phyloP scores from a whole-genome alignment of 345 rosid species.

The Eucalyptus sp. region DNA sequence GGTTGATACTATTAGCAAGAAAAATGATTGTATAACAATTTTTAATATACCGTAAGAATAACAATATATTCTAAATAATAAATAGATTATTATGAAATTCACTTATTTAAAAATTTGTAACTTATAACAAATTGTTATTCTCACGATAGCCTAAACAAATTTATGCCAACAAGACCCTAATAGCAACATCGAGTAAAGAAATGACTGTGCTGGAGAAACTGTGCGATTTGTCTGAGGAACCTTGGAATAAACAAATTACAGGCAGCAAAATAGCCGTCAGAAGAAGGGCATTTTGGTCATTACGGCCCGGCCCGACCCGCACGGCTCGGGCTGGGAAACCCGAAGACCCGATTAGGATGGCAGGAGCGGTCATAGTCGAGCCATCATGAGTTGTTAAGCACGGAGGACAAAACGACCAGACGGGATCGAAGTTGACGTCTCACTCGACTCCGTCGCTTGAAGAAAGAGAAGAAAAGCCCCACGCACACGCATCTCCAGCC shows the following conservation, averaged over 20 bases:
- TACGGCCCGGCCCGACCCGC: not conserved
- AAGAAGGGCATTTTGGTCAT: not conserved
- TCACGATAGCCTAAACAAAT: fast-evolving
- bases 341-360: not conserved
- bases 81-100: fast-evolving
- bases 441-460: not conserved
- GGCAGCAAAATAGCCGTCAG: not conserved
- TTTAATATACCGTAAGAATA: fast-evolving
- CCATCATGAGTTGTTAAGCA: not conserved
- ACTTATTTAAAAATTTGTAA: fast-evolving
- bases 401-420: not conserved
- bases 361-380: not conserved
- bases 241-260: not conserved
- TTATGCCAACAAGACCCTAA: fast-evolving
- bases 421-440: not conserved
- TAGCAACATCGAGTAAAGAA: not conserved
- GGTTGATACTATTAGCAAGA: no score
- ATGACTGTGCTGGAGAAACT: fast-evolving
- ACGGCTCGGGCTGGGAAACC: not conserved
- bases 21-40: fast-evolving
- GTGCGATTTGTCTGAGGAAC: no score
- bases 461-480: not conserved
- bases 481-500: not conserved
- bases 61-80: fast-evolving
- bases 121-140: fast-evolving